Evolutionary conservation across 2,329 filamentous ascomycete genomes (phyloP).

Genomic region (Exutisphaerella laricina): DNA sequence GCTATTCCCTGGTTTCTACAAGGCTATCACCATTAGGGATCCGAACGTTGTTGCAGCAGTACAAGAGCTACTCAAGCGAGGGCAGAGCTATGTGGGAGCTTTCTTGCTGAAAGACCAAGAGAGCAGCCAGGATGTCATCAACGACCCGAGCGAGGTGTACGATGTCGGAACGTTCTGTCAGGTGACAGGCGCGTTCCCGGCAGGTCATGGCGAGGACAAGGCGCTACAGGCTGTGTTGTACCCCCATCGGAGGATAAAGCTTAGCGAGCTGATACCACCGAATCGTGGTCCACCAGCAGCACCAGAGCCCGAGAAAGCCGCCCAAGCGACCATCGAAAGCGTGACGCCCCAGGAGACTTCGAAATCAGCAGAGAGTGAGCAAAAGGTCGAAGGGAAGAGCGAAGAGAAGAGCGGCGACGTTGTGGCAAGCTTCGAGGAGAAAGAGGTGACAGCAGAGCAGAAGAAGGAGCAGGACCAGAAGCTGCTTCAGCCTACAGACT

Average conservation of each 20-base stretch:
- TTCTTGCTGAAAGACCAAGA: slow-evolving; percentile 97
- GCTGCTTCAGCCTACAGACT: slow-evolving; percentile 73
- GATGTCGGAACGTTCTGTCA: slow-evolving; percentile 97
- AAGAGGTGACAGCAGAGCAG: slow-evolving; percentile 62
- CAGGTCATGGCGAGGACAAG: slow-evolving; percentile 66
- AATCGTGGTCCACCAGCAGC: slow-evolving; percentile 40
- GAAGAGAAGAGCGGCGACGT: slow-evolving; percentile 82
- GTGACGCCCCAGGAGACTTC: slow-evolving; percentile 20
- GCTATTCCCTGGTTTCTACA: slow-evolving; percentile 96
- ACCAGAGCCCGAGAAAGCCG: slow-evolving; percentile 47
- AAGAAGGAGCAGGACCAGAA: slow-evolving; percentile 33
- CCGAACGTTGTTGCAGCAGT: slow-evolving; percentile 87
- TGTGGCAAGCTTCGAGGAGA: slow-evolving; percentile 94
- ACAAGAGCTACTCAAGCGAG: slow-evolving; percentile 91
- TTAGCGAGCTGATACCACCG: slow-evolving; percentile 76
- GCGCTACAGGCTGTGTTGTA: slow-evolving; percentile 90
- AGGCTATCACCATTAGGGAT: slow-evolving; percentile 94
- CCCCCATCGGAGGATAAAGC: slow-evolving; percentile 87
- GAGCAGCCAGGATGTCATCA: slow-evolving; percentile 88
- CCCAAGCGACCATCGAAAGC: slow-evolving; percentile 43
- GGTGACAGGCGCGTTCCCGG: slow-evolving; percentile 92
- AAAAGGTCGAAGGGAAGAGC: slow-evolving; percentile 71
- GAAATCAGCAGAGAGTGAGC: slow-evolving; percentile 48
- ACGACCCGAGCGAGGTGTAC: slow-evolving; percentile 83
- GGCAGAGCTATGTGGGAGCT: slow-evolving; percentile 93